phyloP scores from a whole-genome alignment of 164 flowering plant genomes.

The Aristolochia contorta region DNA sequence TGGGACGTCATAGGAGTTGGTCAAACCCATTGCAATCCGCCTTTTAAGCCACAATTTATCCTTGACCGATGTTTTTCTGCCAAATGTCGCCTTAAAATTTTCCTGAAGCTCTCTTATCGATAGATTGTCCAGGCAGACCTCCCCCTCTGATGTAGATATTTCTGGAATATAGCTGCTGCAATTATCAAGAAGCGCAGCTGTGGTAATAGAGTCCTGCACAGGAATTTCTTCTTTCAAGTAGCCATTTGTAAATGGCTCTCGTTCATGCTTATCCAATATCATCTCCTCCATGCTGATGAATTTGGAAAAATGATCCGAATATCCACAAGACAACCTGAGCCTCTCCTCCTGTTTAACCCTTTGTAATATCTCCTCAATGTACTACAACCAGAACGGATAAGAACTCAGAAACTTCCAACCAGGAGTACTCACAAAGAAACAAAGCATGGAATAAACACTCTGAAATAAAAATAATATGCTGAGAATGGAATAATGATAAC shows the following conservation, averaged over 20 bases:
- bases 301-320: conserved; percentile 27
- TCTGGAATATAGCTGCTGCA: conserved; percentile 38
- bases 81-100: conserved; percentile 85
- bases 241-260: conserved; percentile 22
- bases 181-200: conserved; percentile 23
- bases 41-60: conserved; percentile 96
- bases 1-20: conserved; percentile 78
- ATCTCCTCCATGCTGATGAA: conserved; percentile 16
- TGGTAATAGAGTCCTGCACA: conserved; percentile 36
- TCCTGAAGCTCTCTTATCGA: conserved; percentile 85
- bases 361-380: conserved; percentile 39
- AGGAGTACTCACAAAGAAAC: no score
- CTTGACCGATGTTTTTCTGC: conserved; percentile 82
- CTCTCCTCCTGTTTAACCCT: conserved; percentile 37
- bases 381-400: conserved; percentile 10
- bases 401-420: no score
- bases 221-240: conserved; percentile 20
- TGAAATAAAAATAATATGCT: no score
- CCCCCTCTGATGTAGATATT: conserved; percentile 53
- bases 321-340: conserved; percentile 27
- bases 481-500: no score
- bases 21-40: conserved; percentile 84
- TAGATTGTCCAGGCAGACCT: conserved; percentile 63
- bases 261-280: conserved; percentile 22
- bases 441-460: no score